Evolutionary conservation across 257 asterid species (phyloP), one percentile per base, ranked within the genome.

Genomic region (Rubia yunnanensis): DNA sequence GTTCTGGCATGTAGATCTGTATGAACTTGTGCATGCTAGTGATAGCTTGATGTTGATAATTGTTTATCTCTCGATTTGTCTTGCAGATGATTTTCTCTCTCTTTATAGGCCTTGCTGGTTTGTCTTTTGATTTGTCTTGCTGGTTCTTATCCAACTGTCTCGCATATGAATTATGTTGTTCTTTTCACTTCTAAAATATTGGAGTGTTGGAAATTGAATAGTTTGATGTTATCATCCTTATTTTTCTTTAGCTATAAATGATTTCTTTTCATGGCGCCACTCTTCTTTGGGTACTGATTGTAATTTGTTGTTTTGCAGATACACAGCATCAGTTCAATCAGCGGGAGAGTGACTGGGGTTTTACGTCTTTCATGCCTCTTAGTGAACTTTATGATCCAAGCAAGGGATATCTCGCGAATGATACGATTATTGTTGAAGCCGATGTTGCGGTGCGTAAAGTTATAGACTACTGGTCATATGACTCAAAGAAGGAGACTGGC

Each of bases 321-420:
- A 83, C 99, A 20, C 97, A 92, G 58, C 99, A 92, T 79, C 96
- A 86, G 79, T 92, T 92, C 85, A 91, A 86, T 73, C 94, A 86
- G 74, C 85, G 95, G 83, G 96, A 89, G 83, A 86, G 97, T 76
- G 99, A 92, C 72, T 92, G 99, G 99, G 99, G 99, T 65, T 92
- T 89, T 81, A 89, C 95, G 24, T 84, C 96, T 71, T 89, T 92
- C 90, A 89, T 92, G 97, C 94, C 90, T 77, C 95, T 90, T 55
- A 72, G 89, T 68, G 99, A 92, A 68, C 84, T 92, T 23, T 90
- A 92, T 78, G 99, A 92, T 75, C 95, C 97, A 72, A 80, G 66
- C 76, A 92, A 82, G 74, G 99, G 99, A 35, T 92, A 83, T 80
- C 86, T 92, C 18, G 86, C 83, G 76, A 86, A 87, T 74, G 99